phyloP scores from a whole-genome alignment of 306 rosid genomes.

The Vachellia collinsii region DNA sequence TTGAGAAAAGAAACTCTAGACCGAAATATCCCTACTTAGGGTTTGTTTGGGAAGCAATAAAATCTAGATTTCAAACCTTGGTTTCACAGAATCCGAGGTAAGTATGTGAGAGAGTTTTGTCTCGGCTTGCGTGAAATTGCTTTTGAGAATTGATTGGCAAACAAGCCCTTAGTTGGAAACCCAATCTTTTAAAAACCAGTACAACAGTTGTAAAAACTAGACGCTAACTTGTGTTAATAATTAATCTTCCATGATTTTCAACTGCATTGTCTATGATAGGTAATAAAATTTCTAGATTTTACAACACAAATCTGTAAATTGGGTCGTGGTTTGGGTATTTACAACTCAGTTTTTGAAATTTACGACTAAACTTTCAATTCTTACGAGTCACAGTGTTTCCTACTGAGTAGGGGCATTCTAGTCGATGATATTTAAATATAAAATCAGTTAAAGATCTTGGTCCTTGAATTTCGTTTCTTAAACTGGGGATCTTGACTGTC shows the following conservation, averaged over 20 bases:
- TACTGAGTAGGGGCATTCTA: not conserved
- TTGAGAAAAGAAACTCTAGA: not conserved
- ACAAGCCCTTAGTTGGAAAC: not conserved
- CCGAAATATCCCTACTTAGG: not conserved
- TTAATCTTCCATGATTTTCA: not conserved
- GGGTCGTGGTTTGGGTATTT: not conserved
- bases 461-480: too few species aligned
- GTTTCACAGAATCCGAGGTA: too few species aligned
- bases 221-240: not conserved
- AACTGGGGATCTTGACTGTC: too few species aligned
- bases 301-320: too few species aligned
- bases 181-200: not conserved
- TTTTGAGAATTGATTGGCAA: too few species aligned
- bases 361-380: not conserved
- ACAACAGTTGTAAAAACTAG: not conserved
- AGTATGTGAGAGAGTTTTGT: too few species aligned
- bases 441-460: too few species aligned
- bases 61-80: too few species aligned
- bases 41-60: too few species aligned
- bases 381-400: not conserved
- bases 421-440: not conserved
- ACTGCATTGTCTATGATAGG: not conserved
- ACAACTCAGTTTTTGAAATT: not conserved
- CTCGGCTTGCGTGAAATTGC: too few species aligned
- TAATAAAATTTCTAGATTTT: too few species aligned